These are phyloP conservation scores for Citrus australasica DNA, from an alignment of 345 rosid genomes.

Conservation along the genomic window DNA sequence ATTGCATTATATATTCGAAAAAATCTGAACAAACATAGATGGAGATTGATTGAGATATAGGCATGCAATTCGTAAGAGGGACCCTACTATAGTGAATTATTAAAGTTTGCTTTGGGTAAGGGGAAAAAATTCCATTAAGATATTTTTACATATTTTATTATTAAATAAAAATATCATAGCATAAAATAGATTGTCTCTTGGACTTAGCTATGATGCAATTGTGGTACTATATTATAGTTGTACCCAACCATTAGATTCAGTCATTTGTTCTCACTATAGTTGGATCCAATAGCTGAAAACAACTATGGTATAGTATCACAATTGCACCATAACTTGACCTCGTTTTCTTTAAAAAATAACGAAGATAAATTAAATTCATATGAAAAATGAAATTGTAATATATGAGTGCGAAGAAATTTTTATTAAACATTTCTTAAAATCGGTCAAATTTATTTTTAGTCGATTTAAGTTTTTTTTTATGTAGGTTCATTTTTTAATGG, in stretches of 20 bases:
- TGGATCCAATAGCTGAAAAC: fast-evolving
- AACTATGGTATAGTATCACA: fast-evolving
- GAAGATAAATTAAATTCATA: no score
- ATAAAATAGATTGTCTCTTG: no score
- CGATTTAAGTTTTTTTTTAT: no score
- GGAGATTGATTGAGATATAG: constrained; percentile 2
- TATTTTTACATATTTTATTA: not conserved
- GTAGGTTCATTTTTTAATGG: no score
- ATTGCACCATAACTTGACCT: fast-evolving
- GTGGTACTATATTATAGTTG: fast-evolving
- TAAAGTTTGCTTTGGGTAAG: constrained; percentile 24
- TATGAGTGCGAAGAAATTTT: no score
- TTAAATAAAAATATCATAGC: not conserved
- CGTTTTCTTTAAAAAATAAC: no score
- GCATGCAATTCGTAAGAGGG: constrained; percentile 3
- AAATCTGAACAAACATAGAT: not conserved
- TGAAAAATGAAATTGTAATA: no score
- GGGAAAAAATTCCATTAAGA: constrained; percentile 2
- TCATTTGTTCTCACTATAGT: fast-evolving
- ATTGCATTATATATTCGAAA: not conserved
- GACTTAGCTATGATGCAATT: no score
- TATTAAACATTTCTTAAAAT: no score
- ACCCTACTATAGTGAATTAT: constrained; percentile 14
- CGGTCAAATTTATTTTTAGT: no score
- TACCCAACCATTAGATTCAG: fast-evolving